These are phyloP conservation scores for Fraxinus albicans DNA, from an alignment of 305 asterid genomes.

Conservation along the genomic window DNA sequence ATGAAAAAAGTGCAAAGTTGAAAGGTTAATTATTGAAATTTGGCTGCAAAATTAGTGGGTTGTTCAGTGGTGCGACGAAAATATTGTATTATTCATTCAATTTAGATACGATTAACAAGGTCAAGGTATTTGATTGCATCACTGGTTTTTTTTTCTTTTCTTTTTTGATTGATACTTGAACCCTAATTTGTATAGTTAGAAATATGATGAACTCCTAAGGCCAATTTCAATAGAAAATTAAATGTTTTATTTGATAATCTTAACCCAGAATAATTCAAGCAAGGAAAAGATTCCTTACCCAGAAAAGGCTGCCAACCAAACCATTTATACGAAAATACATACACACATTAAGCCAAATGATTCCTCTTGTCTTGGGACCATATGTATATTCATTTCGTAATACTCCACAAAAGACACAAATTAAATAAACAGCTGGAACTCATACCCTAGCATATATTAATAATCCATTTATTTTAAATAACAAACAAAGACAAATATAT, in stretches of 20 bases:
- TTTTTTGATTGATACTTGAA: not conserved
- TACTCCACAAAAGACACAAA: not conserved
- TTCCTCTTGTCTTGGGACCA: slow-evolving; percentile 23
- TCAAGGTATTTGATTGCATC: not conserved
- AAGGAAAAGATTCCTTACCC: not conserved
- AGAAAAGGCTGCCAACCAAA: not conserved
- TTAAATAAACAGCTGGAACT: slow-evolving; percentile 30
- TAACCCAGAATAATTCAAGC: not conserved
- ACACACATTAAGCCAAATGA: not conserved
- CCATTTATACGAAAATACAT: not conserved
- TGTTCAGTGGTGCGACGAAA: not conserved
- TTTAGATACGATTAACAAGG: too few relatives aligned
- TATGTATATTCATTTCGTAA: slow-evolving; percentile 2
- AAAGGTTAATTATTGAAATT: too few relatives aligned
- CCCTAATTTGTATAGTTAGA: not conserved
- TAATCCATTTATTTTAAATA: not conserved
- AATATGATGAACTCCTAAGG: too few relatives aligned
- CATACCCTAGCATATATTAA: slow-evolving; percentile 29
- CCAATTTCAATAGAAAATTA: too few relatives aligned
- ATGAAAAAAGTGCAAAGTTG: too few relatives aligned
- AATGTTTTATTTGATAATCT: too few relatives aligned
- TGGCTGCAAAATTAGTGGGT: too few relatives aligned
- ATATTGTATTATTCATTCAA: not conserved
- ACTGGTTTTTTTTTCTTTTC: too few relatives aligned
- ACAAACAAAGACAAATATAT: not conserved